These are phyloP conservation scores for Taiwanofungus camphoratus DNA, from an alignment of 1,284 basidiomycete genomes.

Conservation along the genomic window DNA sequence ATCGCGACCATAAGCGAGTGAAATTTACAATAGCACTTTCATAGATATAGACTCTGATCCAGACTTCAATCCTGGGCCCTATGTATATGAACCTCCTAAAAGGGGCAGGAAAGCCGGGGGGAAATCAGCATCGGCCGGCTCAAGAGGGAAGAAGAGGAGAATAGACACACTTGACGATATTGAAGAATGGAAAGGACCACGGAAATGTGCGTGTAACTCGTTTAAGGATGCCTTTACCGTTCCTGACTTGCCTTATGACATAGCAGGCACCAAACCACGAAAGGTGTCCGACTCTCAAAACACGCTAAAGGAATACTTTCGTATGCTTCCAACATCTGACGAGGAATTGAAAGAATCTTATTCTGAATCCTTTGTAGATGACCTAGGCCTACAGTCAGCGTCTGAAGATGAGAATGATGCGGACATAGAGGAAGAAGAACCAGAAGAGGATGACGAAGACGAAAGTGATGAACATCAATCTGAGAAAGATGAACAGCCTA, in stretches of 20 bases:
- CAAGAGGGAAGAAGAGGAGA: slow-evolving; percentile 5
- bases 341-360: no score
- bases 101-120: slow-evolving; percentile 5
- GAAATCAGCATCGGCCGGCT: not conserved
- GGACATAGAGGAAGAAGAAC: slow-evolving; percentile 12
- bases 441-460: slow-evolving; percentile 13
- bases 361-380: slow-evolving; percentile 6
- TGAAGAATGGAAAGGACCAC: not conserved
- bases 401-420: slow-evolving; percentile 17
- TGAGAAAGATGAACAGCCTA: slow-evolving; percentile 6
- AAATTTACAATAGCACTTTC: no score
- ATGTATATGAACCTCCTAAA: slow-evolving; percentile 10
- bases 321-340: slow-evolving; percentile 13
- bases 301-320: slow-evolving; percentile 18
- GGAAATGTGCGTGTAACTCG: not conserved
- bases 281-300: slow-evolving; percentile 11
- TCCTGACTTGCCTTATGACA: not conserved
- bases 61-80: slow-evolving; percentile 21
- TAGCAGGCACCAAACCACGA: not conserved
- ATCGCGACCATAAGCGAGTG: no score
- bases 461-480: slow-evolving; percentile 10
- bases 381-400: slow-evolving; percentile 14
- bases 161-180: not conserved
- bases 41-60: slow-evolving; percentile 20
- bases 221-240: not conserved